Conservation (phyloP, 371 early-diverging fungal genomes). For the Rhizopus arrhizus region DNA sequence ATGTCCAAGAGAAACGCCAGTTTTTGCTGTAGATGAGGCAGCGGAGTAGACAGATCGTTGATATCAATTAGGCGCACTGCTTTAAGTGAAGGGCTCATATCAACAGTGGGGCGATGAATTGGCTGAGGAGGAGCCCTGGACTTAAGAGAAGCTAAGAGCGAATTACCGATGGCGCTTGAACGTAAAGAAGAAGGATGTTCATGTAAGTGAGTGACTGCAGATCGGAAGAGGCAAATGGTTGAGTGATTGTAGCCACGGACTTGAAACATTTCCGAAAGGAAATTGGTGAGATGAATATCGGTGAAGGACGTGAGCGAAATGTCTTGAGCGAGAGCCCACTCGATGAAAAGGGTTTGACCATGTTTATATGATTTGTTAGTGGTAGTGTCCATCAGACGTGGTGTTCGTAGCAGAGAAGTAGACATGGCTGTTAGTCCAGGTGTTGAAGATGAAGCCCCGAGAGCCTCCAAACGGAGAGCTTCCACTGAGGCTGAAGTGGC, state of each 20-base stretch:
- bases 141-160: neutral
- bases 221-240: slow-evolving; percentile 5
- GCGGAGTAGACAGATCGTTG: neutral
- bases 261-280: too few species aligned
- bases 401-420: neutral
- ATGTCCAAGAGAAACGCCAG: slow-evolving; percentile 11
- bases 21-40: slow-evolving; percentile 7
- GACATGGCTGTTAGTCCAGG: neutral
- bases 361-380: slow-evolving; percentile 6
- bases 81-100: too few species aligned
- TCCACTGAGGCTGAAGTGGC: slow-evolving; percentile 4
- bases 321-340: too few species aligned
- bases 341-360: slow-evolving; percentile 9
- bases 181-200: slow-evolving; percentile 2
- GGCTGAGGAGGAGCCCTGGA: too few species aligned
- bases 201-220: slow-evolving; percentile 11
- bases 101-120: too few species aligned
- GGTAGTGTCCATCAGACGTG: slow-evolving; percentile 2
- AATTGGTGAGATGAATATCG: too few species aligned
- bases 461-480: too few species aligned
- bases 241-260: slow-evolving; percentile 1
- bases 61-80: too few species aligned
- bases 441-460: neutral
- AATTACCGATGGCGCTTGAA: neutral
- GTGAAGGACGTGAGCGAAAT: too few species aligned